A percentile compares a stretch with the other conserved stretches of the same genome.
These are phyloP conservation scores for Botrytis tulipae DNA, from an alignment of 2,329 filamentous ascomycete genomes.

Conservation along the genomic window DNA sequence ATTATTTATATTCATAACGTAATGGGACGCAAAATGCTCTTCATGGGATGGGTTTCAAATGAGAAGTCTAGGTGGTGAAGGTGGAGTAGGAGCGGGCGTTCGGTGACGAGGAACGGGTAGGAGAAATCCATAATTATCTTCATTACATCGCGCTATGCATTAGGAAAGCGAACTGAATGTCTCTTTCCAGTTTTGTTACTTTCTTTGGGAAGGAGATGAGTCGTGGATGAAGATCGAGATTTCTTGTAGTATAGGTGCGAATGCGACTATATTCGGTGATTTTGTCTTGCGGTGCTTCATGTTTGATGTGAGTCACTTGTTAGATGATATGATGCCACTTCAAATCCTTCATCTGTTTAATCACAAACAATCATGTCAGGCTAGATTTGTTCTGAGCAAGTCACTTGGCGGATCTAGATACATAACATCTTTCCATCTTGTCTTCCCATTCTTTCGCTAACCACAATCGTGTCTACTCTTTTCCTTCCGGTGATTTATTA, in stretches of 20 bases:
- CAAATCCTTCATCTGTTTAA: neutral
- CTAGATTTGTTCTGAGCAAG: neutral
- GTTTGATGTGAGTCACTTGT: neutral
- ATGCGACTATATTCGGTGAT: neutral
- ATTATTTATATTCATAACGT: constrained; percentile 14
- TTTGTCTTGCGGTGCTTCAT: neutral
- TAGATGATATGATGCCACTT: neutral
- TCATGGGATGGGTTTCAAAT: constrained; percentile 11
- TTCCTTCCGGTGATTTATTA: neutral
- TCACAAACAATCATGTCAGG: neutral
- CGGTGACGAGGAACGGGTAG: neutral
- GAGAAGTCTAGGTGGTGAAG: neutral
- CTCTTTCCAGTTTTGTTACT: neutral
- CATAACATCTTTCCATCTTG: neutral
- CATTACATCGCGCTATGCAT: neutral
- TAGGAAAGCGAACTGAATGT: neutral
- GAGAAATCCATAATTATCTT: neutral
- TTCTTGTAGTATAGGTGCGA: neutral
- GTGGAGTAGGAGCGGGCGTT: constrained; percentile 2
- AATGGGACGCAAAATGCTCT: constrained; percentile 1
- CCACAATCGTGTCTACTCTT: too few species aligned
- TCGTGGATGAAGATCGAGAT: neutral
- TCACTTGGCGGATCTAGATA: neutral
- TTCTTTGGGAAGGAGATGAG: too few species aligned
- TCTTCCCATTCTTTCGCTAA: neutral